Conservation (phyloP, 257 asterid genomes). For the Hygrophila difformis region DNA sequence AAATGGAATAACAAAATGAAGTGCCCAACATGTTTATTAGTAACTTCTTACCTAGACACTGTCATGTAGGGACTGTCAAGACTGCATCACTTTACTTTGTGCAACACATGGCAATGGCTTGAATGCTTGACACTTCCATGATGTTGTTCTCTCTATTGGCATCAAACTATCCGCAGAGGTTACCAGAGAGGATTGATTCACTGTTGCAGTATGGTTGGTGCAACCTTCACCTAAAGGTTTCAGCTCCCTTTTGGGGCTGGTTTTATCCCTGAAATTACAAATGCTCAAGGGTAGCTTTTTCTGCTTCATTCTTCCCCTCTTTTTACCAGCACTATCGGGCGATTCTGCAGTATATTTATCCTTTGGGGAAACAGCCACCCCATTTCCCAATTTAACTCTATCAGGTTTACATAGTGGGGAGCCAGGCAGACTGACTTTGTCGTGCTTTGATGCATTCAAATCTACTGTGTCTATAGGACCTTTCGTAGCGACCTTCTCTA, state of each 20-base stretch:
- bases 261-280: conserved; percentile 54
- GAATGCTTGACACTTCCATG: conserved; percentile 70
- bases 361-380: conserved; percentile 16
- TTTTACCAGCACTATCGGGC: conserved; percentile 32
- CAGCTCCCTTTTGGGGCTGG: conserved; percentile 37
- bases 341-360: conserved; percentile 29
- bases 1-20: neutral
- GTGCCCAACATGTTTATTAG: too few species aligned
- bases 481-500: conserved; percentile 17
- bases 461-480: conserved; percentile 25
- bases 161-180: conserved; percentile 22
- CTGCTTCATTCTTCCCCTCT: conserved; percentile 55
- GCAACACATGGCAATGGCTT: conserved; percentile 48
- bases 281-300: conserved; percentile 67
- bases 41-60: too few species aligned
- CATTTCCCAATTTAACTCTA: conserved; percentile 24
- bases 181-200: conserved; percentile 24
- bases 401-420: conserved; percentile 17
- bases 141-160: conserved; percentile 42
- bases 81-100: conserved; percentile 56
- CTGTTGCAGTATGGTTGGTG: conserved; percentile 11
- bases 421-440: conserved; percentile 16
- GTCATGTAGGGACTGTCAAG: conserved; percentile 8
- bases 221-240: conserved; percentile 21
- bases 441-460: conserved; percentile 23